phyloP scores from a whole-genome alignment of 352 stramenopile species.

The Achlya hypogyna region DNA sequence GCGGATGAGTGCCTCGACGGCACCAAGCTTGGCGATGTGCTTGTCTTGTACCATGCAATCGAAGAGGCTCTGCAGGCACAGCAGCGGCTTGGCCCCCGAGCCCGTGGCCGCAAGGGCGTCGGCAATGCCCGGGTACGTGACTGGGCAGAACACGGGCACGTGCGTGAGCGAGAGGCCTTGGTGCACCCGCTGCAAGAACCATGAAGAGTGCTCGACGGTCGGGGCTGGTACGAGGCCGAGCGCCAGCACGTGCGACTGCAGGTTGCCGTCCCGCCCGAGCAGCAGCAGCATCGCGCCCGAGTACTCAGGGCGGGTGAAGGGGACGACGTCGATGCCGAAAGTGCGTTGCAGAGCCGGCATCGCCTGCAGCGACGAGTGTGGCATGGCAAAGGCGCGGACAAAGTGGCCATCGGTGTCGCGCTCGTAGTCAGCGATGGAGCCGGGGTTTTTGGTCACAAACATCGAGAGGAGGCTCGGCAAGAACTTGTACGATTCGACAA shows the following conservation, averaged over 20 bases:
- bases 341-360: conserved; percentile 50
- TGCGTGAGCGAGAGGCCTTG: conserved; percentile 40
- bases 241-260: conserved; percentile 54
- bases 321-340: conserved; percentile 63
- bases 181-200: conserved; percentile 55
- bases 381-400: conserved; percentile 60
- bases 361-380: conserved; percentile 38
- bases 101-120: conserved; percentile 43
- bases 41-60: conserved; percentile 63
- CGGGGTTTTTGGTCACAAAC: conserved; percentile 63
- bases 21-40: conserved; percentile 55
- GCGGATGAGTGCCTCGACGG: conserved; percentile 52
- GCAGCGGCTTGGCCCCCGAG: conserved; percentile 52
- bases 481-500: conserved; percentile 77
- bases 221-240: conserved; percentile 56
- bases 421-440: conserved; percentile 47
- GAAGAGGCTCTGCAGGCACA: conserved; percentile 58
- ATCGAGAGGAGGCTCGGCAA: conserved; percentile 63
- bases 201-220: conserved; percentile 62
- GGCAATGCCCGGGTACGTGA: conserved; percentile 49
- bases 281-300: conserved; percentile 50
- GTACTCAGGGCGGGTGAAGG: conserved; percentile 59
- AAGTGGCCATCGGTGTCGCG: conserved; percentile 57
- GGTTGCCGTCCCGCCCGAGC: conserved; percentile 56
- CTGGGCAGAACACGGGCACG: conserved; percentile 46